Percentiles rank a stretch among this genome's conserved stretches.
Evolutionary conservation across 2,329 filamentous ascomycete species (phyloP).

Genomic region (Cercospora sp.): DNA sequence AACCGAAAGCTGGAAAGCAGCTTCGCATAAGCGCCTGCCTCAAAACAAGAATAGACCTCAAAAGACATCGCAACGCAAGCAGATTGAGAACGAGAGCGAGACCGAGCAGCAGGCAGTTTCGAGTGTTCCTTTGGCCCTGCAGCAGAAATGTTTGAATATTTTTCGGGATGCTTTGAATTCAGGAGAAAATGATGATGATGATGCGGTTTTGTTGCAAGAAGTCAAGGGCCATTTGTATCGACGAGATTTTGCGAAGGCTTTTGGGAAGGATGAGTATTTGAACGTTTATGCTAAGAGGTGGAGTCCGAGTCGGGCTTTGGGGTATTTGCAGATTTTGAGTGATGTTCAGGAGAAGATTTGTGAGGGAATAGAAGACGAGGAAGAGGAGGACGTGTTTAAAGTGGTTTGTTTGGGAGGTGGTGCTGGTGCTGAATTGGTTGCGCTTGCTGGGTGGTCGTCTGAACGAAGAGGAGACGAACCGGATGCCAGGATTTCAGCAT

Average conservation of each 20-base stretch:
- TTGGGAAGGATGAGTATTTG: constrained; percentile 68
- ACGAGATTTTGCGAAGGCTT: constrained; percentile 79
- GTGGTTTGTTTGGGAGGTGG: constrained; percentile 64
- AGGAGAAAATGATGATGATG: constrained; percentile 21
- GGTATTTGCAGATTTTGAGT: constrained; percentile 67
- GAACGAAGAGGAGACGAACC: background rate
- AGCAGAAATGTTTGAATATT: constrained; percentile 71
- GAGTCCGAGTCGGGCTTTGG: constrained; percentile 83
- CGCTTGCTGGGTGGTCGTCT: constrained; percentile 56
- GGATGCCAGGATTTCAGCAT: constrained; percentile 43
- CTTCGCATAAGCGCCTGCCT: constrained; percentile 7
- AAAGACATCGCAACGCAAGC: background rate
- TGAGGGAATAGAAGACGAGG: background rate
- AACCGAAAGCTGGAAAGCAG: constrained; percentile 18
- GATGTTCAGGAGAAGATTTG: constrained; percentile 35
- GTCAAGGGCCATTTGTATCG: constrained; percentile 85
- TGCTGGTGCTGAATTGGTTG: constrained; percentile 66
- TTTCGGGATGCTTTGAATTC: constrained; percentile 62
- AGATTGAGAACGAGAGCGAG: background rate
- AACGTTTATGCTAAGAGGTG: constrained; percentile 85
- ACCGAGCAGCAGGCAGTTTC: background rate
- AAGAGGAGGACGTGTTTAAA: constrained; percentile 30
- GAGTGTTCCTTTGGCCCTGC: constrained; percentile 43
- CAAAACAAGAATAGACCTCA: constrained; percentile 5
- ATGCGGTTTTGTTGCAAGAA: constrained; percentile 63